Evolutionary conservation across 1,139 yeast species (phyloP).

Genomic region (Arxiozyma heterogenica): DNA sequence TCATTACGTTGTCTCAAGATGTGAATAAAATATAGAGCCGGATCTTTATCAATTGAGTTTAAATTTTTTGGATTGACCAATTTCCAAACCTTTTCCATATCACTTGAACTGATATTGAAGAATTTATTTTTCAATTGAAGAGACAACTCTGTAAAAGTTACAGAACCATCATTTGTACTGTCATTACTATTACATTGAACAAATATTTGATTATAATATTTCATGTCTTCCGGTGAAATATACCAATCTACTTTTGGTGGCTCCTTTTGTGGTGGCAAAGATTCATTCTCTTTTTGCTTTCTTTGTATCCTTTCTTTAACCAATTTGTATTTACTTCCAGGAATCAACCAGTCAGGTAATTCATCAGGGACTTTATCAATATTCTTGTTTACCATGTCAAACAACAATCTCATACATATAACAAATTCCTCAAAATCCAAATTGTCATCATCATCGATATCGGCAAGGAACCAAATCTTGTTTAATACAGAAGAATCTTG

Average conservation of each 20-base stretch:
- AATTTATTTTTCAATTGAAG: slow-evolving; percentile 61
- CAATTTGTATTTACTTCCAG: slow-evolving; percentile 76
- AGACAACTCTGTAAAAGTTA: slow-evolving; percentile 57
- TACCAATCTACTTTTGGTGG: slow-evolving; percentile 80
- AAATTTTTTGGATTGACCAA: slow-evolving; percentile 82
- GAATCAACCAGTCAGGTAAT: slow-evolving; percentile 87
- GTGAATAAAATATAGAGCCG: slow-evolving; percentile 79
- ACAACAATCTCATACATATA: slow-evolving; percentile 89
- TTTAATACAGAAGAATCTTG: slow-evolving; percentile 67
- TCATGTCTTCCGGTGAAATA: slow-evolving; percentile 77
- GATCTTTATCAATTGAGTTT: slow-evolving; percentile 88
- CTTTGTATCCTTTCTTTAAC: slow-evolving; percentile 45
- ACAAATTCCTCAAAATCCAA: slow-evolving; percentile 96
- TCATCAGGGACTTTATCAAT: slow-evolving; percentile 52
- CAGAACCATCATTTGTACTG: slow-evolving; percentile 73
- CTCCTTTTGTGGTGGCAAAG: slow-evolving; percentile 17
- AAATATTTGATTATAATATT: slow-evolving; percentile 72
- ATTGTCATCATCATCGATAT: slow-evolving; percentile 83
- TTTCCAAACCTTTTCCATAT: slow-evolving; percentile 91
- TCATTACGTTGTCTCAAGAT: slow-evolving; percentile 83
- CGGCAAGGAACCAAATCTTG: slow-evolving; percentile 85
- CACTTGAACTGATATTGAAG: slow-evolving; percentile 68
- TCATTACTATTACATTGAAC: slow-evolving; percentile 45
- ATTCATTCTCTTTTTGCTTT: slow-evolving; percentile 37
- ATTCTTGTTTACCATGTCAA: slow-evolving; percentile 79